These are phyloP conservation scores for Tripterygium wilfordii DNA, from an alignment of 177 flowering plant genomes.

Conservation along the genomic window DNA sequence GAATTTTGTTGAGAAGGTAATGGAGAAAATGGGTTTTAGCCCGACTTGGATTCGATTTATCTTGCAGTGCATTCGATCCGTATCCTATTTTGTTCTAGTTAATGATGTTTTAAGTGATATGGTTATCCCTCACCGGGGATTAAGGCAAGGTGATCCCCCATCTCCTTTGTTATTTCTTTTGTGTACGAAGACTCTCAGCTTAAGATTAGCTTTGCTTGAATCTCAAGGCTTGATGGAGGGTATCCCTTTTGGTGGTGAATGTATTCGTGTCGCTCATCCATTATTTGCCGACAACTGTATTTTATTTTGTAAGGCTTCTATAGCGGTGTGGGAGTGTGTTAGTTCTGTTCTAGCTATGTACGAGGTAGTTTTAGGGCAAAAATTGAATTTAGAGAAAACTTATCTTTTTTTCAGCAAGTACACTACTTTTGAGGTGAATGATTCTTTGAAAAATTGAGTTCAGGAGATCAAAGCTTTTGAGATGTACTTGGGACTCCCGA, in stretches of 20 bases:
- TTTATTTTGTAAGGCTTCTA: not conserved
- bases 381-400: not conserved
- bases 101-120: not conserved
- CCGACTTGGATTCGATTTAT: not conserved
- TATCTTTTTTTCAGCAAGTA: not conserved
- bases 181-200: not conserved
- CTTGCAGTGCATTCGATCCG: not conserved
- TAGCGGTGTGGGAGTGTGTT: not conserved
- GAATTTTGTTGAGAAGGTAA: not conserved
- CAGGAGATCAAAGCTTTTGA: not conserved
- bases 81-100: not conserved
- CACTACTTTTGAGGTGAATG: too few relatives aligned
- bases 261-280: not conserved
- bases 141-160: slow-evolving; percentile 6
- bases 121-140: not conserved
- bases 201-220: not conserved
- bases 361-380: not conserved
- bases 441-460: not conserved
- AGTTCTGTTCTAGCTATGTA: not conserved
- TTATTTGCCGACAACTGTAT: not conserved
- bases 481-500: not conserved
- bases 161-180: slow-evolving; percentile 3
- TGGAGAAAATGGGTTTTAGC: not conserved
- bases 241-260: not conserved
- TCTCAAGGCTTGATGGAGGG: not conserved